A percentile compares a stretch with the other conserved stretches of the same genome.
phyloP scores from a whole-genome alignment of 352 stramenopile species.

The Pythium diclinum region DNA sequence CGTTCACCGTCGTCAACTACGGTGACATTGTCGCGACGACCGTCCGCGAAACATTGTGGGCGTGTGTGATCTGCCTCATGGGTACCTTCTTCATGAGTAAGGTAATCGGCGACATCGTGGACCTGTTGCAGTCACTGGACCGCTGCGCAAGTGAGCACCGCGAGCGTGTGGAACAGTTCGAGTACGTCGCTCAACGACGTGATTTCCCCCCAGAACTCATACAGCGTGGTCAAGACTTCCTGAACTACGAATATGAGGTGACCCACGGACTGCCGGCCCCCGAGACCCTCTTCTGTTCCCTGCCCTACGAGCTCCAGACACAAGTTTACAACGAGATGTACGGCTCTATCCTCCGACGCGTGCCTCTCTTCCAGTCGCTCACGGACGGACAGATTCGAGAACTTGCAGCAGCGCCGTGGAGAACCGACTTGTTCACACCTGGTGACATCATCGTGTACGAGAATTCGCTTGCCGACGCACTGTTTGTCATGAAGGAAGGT shows the following conservation, averaged over 20 bases:
- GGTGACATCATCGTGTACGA: slow-evolving; percentile 33
- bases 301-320: slow-evolving; percentile 18
- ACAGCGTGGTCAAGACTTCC: slow-evolving; percentile 15
- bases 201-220: slow-evolving; percentile 20
- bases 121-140: slow-evolving; percentile 30
- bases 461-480: slow-evolving; percentile 16
- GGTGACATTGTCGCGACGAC: slow-evolving; percentile 35
- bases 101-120: slow-evolving; percentile 32
- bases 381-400: slow-evolving; percentile 23
- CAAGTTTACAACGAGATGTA: slow-evolving; percentile 32
- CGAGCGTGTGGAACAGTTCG: slow-evolving; percentile 25
- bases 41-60: slow-evolving; percentile 31
- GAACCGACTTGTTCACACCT: slow-evolving; percentile 27
- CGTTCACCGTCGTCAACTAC: slow-evolving; percentile 38
- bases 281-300: slow-evolving; percentile 24
- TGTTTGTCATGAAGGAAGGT: slow-evolving; percentile 28
- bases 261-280: slow-evolving; percentile 24
- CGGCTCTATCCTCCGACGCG: slow-evolving; percentile 15
- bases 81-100: slow-evolving; percentile 40
- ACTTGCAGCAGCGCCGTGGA: slow-evolving; percentile 26
- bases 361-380: slow-evolving; percentile 29
- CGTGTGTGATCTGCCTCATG: slow-evolving; percentile 30
- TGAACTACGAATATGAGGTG: slow-evolving; percentile 32
- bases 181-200: slow-evolving; percentile 24
- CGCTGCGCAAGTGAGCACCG: slow-evolving; percentile 23